Base-by-base conservation (phyloP, 805 yeast species). In the Debaryomyces tyrocola region DNA sequence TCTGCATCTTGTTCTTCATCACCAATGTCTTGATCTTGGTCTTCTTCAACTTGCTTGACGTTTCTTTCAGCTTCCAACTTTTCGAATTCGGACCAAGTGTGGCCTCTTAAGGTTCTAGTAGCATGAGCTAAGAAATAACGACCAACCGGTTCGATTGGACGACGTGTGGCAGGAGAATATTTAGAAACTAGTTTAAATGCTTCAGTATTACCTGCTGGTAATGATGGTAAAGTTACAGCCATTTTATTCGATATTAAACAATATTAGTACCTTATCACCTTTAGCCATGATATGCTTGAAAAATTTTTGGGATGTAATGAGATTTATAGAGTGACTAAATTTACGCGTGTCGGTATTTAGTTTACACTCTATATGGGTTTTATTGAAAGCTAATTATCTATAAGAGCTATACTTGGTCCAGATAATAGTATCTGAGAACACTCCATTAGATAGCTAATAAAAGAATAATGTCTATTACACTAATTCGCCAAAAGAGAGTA, bases 51-150 rank as follows among this genome's bases (percentile, higher is more conserved):
- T 47, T 71, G 70, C 59, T 79, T 78, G 60, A 87, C 96, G 69
- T 88, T 88, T 72, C 82, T 84, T 65, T 85, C 95, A 50, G 96
- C 96, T 78, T 91, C 95, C 56, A 90, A 75, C 67, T 87, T 85
- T 74, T 94, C 99, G 63, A 82, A 94, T 73, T 94, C 98, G 46
- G 97, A 90, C 96, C 97, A 94, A 41, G 98, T 90, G 75, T 96
- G 97, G 67, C 96, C 96, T 74, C 96, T 84, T 59, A 91, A 78
- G 45, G 95, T 82, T 78, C 99, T 87, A 57, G 96, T 84, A 48
- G 98, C 98, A 64, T 94, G 99, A 43, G 97, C 97, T 59, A 94
- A 76, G 75, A 91, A 94, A 66, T 81, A 87, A 52, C 95, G 92
- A 47, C 99, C 99, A 56, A 92, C 97, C 33, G 99, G 98, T 74